Percentiles rank a stretch among this genome's conserved stretches.
Conservation (phyloP, 495 filamentous ascomycete species). For the Sordaria brevicollis region DNA sequence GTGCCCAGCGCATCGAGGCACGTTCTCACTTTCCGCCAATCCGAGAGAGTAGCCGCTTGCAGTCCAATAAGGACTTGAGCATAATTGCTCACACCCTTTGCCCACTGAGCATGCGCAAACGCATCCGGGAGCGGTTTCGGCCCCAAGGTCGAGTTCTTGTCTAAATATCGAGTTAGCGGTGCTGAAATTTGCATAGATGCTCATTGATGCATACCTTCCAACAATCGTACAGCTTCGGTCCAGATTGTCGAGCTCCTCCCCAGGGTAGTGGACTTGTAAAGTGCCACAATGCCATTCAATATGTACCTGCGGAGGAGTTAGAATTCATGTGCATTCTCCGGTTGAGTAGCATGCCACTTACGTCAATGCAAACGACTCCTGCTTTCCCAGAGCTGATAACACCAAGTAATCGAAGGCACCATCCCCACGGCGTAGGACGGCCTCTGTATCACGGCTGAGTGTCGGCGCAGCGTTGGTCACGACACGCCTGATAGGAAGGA, state of each 20-base stretch:
- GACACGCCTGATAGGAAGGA: conserved; percentile 50
- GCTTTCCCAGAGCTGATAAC: conserved; percentile 39
- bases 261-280: conserved; percentile 52
- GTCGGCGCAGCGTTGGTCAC: conserved; percentile 19
- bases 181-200: background rate
- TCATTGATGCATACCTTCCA: conserved; percentile 12
- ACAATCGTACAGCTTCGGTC: conserved; percentile 26
- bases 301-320: conserved; percentile 24
- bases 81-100: conserved; percentile 34
- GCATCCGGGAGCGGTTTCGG: conserved; percentile 34
- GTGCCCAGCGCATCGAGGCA: conserved; percentile 30
- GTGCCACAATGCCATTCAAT: conserved; percentile 59
- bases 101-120: conserved; percentile 31
- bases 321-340: conserved; percentile 27
- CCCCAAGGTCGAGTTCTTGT: conserved; percentile 15
- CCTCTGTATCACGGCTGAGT: conserved; percentile 51
- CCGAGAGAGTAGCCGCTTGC: conserved; percentile 32
- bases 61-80: conserved; percentile 37
- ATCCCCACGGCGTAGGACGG: conserved; percentile 38
- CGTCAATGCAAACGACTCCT: conserved; percentile 37
- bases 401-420: conserved; percentile 37
- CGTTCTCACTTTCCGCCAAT: conserved; percentile 35
- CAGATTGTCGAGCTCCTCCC: conserved; percentile 45
- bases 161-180: conserved; percentile 19
- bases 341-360: conserved; percentile 17